Conservation (phyloP, 1,284 basidiomycete species). For the Pyrrhoderma lamaoense region DNA sequence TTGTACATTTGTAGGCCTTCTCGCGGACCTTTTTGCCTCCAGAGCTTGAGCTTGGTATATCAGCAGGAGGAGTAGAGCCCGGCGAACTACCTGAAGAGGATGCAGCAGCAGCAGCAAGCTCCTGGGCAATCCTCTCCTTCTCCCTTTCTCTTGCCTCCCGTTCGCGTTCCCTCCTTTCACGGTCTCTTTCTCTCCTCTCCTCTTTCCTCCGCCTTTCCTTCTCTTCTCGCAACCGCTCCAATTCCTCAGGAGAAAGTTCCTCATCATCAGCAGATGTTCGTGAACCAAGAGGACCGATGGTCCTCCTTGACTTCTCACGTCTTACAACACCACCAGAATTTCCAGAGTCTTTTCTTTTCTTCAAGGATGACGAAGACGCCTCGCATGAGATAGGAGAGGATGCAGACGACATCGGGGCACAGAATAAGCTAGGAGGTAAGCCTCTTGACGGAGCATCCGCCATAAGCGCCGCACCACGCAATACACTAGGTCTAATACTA, state of each 20-base stretch:
- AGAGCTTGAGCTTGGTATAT: not conserved
- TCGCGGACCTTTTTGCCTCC: constrained; percentile 24
- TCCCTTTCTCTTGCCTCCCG: not conserved
- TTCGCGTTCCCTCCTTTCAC: constrained; percentile 1
- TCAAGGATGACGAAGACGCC: not conserved
- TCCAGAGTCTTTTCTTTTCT: not conserved
- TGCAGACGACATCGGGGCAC: not conserved
- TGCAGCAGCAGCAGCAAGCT: not conserved
- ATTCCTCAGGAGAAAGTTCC: not conserved
- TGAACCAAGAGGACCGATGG: not conserved
- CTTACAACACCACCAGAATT: not conserved
- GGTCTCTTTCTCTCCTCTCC: constrained; percentile 8
- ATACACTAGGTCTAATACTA: constrained; percentile 1
- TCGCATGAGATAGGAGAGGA: not conserved
- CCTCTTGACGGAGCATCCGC: not conserved
- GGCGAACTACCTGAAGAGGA: constrained; percentile 9
- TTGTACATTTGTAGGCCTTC: constrained; percentile 33
- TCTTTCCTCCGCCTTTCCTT: not conserved
- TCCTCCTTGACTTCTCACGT: not conserved
- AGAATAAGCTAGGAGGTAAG: constrained; percentile 9
- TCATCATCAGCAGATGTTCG: too few species aligned
- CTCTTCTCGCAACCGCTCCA: not conserved
- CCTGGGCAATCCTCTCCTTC: not conserved
- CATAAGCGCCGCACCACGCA: not conserved
- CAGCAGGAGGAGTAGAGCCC: not conserved